phyloP scores from a whole-genome alignment of 768 basidiomycete species.

The Pleurotus citrinopileatus region DNA sequence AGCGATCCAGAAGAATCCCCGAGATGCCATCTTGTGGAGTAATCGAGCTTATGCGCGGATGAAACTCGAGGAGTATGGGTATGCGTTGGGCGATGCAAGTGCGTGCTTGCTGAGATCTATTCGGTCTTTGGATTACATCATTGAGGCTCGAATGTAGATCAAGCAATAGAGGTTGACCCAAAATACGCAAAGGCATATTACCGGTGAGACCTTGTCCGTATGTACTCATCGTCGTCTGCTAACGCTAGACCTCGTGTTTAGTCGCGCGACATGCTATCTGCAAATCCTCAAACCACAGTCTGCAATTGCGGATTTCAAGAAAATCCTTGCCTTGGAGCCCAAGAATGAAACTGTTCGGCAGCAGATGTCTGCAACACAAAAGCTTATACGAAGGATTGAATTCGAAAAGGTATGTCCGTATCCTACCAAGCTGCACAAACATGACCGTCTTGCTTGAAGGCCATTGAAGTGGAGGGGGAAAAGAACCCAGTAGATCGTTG shows the following conservation, averaged over 20 bases:
- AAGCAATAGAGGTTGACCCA: slow-evolving; percentile 85
- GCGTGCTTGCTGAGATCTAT: slow-evolving; percentile 27
- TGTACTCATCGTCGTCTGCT: background rate
- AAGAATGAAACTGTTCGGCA: slow-evolving; percentile 75
- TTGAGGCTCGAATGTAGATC: slow-evolving; percentile 41
- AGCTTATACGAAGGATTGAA: slow-evolving; percentile 84
- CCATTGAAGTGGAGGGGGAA: slow-evolving; percentile 91
- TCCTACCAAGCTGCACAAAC: too few species aligned
- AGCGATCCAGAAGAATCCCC: slow-evolving; percentile 85
- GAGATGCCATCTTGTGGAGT: slow-evolving; percentile 88
- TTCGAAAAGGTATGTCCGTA: slow-evolving; percentile 76
- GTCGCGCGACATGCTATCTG: slow-evolving; percentile 84
- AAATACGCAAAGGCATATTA: slow-evolving; percentile 91
- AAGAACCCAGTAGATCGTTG: slow-evolving; percentile 75
- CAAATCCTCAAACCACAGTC: slow-evolving; percentile 85
- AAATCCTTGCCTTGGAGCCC: slow-evolving; percentile 80
- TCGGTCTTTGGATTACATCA: background rate
- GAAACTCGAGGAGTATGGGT: slow-evolving; percentile 91
- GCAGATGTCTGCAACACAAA: slow-evolving; percentile 87
- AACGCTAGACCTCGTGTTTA: background rate
- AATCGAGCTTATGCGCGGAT: slow-evolving; percentile 92
- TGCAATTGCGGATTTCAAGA: slow-evolving; percentile 87
- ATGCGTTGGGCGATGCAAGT: slow-evolving; percentile 88
- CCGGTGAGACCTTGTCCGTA: too few species aligned
- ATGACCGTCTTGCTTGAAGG: slow-evolving; percentile 49